Evolutionary conservation across 805 yeast genomes (phyloP), one percentile per base, ranked within the genome.

Genomic region (Teunomyces lycoperdinae): DNA sequence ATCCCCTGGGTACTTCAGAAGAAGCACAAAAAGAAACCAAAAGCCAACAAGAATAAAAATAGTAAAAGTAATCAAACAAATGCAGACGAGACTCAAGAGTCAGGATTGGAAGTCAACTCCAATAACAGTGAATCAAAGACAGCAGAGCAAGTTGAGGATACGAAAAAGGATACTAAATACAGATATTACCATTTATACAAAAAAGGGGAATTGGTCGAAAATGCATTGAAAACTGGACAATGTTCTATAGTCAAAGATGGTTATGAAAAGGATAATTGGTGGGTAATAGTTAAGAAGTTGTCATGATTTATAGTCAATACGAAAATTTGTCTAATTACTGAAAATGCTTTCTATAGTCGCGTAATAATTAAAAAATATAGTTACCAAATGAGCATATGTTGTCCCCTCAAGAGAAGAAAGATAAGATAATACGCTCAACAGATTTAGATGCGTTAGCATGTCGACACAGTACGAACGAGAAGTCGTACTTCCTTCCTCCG

Each of bases 251-350:
- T 86, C 0, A 81, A 78, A 26, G 70, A 78, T 38, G 99, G 99
- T 0, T 94, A 92, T 61, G 98, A 94, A 63, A 81, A 79, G 60
- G 99, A 92, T 62, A 92, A 92, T 60, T 94, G 98, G 98, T 92
- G 96, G 87, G 66, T 66, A 1, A 61, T 72, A 1, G 51, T 66
- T 48, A 39, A 54, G 49, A 55, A 59, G 54, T 44, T 38, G n/a
- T 51, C 47, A 44, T 24, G 40, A 17, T 44, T 14, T 35, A 28
- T 16, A 13, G 5, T 17, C 11, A 16, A 43, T 17, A 20, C 10
- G 32, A 13, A 9, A 10, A 13, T 5, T 39, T 13, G 27, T 6
- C 26, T 11, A 11, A 14, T 13, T n/a, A 17, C 24, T 20, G 24
- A 20, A 20, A 20, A 20, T 20, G 24, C 24, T 20, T 20, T 20